A percentile compares a stretch with the other conserved stretches of the same genome.
Conservation (phyloP, 2,329 filamentous ascomycete genomes). For the Camillea tinctor region DNA sequence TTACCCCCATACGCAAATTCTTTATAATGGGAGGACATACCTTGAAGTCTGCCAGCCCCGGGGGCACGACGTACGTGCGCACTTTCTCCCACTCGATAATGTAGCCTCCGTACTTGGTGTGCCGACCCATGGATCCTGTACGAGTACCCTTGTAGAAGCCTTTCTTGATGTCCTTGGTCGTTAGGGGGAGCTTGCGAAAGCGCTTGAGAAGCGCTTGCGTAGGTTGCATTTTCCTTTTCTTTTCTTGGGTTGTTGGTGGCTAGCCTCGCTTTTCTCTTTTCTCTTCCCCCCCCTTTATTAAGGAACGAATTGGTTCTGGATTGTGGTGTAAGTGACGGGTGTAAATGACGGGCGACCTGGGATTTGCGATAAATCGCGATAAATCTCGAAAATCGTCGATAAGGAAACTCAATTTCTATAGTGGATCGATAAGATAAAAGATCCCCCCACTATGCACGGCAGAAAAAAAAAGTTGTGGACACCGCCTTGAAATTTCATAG, state of each 20-base stretch:
- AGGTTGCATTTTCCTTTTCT: constrained; percentile 57
- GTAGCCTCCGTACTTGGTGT: constrained; percentile 83
- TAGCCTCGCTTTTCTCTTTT: background rate
- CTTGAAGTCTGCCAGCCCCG: constrained; percentile 67
- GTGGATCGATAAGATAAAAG: constrained; percentile 13
- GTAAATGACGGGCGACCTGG: too few species aligned
- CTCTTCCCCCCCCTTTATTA: background rate
- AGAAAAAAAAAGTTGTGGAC: constrained; percentile 26
- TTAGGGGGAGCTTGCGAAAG: constrained; percentile 75
- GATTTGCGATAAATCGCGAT: background rate
- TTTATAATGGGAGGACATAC: constrained; percentile 43
- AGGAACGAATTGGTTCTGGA: constrained; percentile 1
- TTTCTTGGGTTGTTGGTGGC: too few species aligned
- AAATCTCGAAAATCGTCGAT: background rate
- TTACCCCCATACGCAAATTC: background rate
- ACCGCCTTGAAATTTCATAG: constrained; percentile 2
- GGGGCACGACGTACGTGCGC: constrained; percentile 82
- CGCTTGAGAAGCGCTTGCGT: constrained; percentile 65
- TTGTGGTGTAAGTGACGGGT: too few species aligned
- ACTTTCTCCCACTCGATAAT: constrained; percentile 83
- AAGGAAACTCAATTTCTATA: background rate
- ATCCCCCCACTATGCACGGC: constrained; percentile 20
- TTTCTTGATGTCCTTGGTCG: constrained; percentile 88
- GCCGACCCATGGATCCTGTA: constrained; percentile 80
- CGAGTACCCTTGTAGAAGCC: constrained; percentile 98